Evolutionary conservation across 176 grass and related monocot genomes (phyloP), one percentile per base, ranked within the genome.

Genomic region (Ananas comosus): DNA sequence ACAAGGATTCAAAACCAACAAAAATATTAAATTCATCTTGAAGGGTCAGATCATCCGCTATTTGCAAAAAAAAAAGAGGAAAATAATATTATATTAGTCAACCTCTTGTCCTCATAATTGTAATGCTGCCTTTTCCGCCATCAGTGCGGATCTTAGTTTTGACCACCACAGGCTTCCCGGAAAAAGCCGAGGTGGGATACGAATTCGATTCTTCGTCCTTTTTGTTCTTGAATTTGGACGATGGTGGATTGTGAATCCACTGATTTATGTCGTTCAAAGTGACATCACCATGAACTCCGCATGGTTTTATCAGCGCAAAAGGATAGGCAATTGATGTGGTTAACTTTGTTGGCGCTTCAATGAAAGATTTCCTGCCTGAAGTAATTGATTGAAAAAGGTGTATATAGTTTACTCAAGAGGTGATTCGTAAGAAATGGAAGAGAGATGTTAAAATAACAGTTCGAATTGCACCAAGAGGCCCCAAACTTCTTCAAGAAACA

Each of bases 111-210:
- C 86, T 86, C 48, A 82, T 93, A 49, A 99, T 99, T 22, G 94
- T 99, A 66, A 99, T 99, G 74, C 75, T 88, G 51, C 94, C 94
- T 67, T 81, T 90, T 0, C 94, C 86, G 0, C 89, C 89, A 54
- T 93, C 87, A 2, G 94, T 99, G 73, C 74, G 84, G 63, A 99
- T 88, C 80, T 86, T 99, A 33, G 94, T 99, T 84, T 85, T 88
- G 66, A 74, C 78, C 25, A 90, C 80, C 21, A 99, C 87, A 10
- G 94, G 94, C 50, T 99, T 99, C 1, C 94, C 89, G 0, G 94
- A 86, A 50, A 90, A 87, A 72, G 89, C 84, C 9, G 89, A 99
- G 13, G 84, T 83, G 14, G 81, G 51, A 53, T 70, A 76, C 2
- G 13, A 53, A 19, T 64, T 66, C 3, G 66, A 50, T 10, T 54